A percentile compares a stretch with the other conserved stretches of the same genome.
phyloP scores from a whole-genome alignment of 139 green algal species.

The Deuterostichococcus epilithicus region DNA sequence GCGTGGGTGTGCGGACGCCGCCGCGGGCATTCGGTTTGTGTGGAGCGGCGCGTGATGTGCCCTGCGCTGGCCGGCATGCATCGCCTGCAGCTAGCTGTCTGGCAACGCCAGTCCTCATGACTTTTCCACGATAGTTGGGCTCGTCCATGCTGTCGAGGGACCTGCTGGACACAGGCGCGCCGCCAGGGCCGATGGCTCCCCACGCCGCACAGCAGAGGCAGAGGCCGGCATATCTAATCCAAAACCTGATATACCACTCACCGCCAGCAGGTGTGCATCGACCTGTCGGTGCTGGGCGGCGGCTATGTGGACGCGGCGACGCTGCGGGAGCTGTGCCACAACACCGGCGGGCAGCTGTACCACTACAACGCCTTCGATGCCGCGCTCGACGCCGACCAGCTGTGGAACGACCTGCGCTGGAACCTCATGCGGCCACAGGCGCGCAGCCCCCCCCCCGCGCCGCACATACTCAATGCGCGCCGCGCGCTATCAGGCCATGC shows the following conservation, averaged over 20 bases:
- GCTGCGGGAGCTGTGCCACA: constrained; percentile 46
- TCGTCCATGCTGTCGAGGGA: no score
- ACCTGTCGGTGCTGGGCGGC: constrained; percentile 65
- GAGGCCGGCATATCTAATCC: background rate
- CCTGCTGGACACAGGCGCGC: no score
- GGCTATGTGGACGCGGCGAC: constrained; percentile 72
- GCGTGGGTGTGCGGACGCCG: background rate
- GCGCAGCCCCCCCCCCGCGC: background rate
- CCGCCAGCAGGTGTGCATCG: constrained; percentile 50
- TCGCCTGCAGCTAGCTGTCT: no score
- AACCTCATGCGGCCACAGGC: constrained; percentile 63
- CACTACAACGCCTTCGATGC: constrained; percentile 69
- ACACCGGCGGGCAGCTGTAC: constrained; percentile 72
- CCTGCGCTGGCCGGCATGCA: no score
- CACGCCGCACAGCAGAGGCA: background rate
- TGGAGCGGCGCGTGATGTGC: no score
- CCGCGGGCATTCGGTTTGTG: no score
- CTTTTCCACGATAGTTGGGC: no score
- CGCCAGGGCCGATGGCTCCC: no score
- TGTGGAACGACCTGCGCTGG: constrained; percentile 85
- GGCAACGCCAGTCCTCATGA: no score
- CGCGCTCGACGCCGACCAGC: constrained; percentile 61
- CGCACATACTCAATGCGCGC: no score
- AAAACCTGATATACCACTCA: background rate
- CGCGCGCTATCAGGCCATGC: background rate